Evolutionary conservation across 768 basidiomycete species (phyloP), one percentile per base, ranked within the genome.

Genomic region (Amanita fuliginea): DNA sequence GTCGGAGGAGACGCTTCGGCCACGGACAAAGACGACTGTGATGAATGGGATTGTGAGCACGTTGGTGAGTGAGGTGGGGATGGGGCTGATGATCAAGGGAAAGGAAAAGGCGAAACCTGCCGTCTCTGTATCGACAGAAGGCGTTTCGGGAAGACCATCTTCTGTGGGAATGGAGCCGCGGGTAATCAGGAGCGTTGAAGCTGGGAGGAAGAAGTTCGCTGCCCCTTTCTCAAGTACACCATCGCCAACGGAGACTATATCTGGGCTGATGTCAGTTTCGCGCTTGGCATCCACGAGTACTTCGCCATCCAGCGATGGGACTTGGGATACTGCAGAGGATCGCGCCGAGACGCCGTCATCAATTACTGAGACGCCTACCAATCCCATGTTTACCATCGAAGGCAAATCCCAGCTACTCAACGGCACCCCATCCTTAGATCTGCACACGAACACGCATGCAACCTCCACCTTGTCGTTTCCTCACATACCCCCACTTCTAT

Each of bases 1-100:
- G 54, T 82, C 80, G 46, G 79, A 81, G 66, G 81, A 83, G 69
- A 83, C 82, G 44, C 64, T 84, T 50, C 76, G 70, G 60, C 77
- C 79, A 34, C 72, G 75, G 61, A 60, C 68, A 62, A 66, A 59
- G 54, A 65, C 67, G 46, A 56, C 72, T 51, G 64, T 66, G 59
- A 54, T 70, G 60, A 74, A 75, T 55, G 74, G 70, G 54, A 77
- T 75, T 45, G 67, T 71, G 28, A 63, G 64, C 46, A 76, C 74
- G 51, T 61, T 79, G 60, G 62, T 68, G 16, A 72, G 70, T 47
- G 67, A 69, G 52, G 66, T 72, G 33, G 69, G 70, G 6, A 61
- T 70, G 41, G 71, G 70, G 2, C 63, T 71, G 18, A 55, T 60
- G 56, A 61, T 56, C 53, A 51, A 54, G 32, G 18, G 13, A 28